Conservation (phyloP, 2,329 filamentous ascomycete genomes). For the Colletotrichum ledebouriae region DNA sequence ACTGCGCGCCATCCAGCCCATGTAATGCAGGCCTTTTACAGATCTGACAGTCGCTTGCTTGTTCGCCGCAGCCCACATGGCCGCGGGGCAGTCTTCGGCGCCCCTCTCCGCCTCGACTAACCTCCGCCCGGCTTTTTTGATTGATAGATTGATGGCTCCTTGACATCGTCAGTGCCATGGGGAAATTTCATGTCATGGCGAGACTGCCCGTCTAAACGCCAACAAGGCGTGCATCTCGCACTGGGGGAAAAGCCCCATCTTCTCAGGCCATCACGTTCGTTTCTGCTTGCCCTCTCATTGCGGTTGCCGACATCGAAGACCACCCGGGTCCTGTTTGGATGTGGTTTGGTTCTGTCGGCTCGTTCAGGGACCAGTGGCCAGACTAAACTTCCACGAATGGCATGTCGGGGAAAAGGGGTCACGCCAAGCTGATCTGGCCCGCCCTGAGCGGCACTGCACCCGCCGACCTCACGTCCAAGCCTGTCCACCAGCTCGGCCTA, state of each 20-base stretch:
- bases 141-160: slow-evolving; percentile 33
- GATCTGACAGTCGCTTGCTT: slow-evolving; percentile 15
- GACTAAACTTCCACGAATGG: slow-evolving; percentile 32
- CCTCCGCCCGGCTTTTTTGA: slow-evolving; percentile 26
- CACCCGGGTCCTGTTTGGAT: neutral
- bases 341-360: slow-evolving; percentile 8
- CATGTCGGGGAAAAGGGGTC: slow-evolving; percentile 35
- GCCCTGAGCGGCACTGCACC: slow-evolving; percentile 10
- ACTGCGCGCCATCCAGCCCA: slow-evolving; percentile 10
- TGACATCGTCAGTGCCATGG: slow-evolving; percentile 33
- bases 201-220: slow-evolving; percentile 13
- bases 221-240: neutral
- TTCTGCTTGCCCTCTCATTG: neutral
- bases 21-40: neutral
- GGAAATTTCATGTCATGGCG: slow-evolving; percentile 23
- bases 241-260: neutral
- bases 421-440: slow-evolving; percentile 26
- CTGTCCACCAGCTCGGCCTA: slow-evolving; percentile 15
- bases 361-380: slow-evolving; percentile 33
- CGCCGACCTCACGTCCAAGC: slow-evolving; percentile 17
- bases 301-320: slow-evolving; percentile 10
- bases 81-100: slow-evolving; percentile 15
- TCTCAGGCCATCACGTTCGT: neutral
- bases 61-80: slow-evolving; percentile 2
- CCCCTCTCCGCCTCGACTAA: slow-evolving; percentile 10